Base-by-base conservation (phyloP, 768 basidiomycete genomes). In the Filobasidium floriforme region DNA sequence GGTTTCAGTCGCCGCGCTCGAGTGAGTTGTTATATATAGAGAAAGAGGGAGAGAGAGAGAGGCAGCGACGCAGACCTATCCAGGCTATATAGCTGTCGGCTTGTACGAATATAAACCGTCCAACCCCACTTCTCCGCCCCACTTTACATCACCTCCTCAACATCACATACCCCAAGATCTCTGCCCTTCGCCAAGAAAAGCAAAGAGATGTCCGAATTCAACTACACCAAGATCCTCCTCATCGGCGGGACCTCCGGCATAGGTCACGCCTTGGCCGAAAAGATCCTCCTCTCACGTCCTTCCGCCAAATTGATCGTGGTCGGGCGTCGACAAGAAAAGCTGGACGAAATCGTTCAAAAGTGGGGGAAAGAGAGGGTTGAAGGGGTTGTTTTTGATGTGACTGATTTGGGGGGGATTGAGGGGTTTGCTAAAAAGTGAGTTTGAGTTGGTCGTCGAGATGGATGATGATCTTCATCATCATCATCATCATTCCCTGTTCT, bases 171-270 rank as follows among this genome's bases (percentile, higher is more conserved):
- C n/a, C n/a, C n/a, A n/a, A n/a, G n/a, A n/a, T n/a, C n/a, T n/a
- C n/a, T n/a, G n/a, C n/a, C n/a, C n/a, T n/a, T n/a, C n/a, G n/a
- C n/a, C n/a, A n/a, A n/a, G n/a, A n/a, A n/a, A n/a, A n/a, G n/a
- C n/a, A n/a, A n/a, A n/a, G n/a, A n/a, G n/a, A 37, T 37, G 32
- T 37, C 32, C 3, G 32, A 37, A 37, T 64, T 64, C 63, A 18
- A 52, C 11, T 64, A 64, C 63, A 64, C 57, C 24, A 64, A 59
- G 44, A 43, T 69, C 41, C 64, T 69, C 26, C 59, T 69, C 22
- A 41, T 64, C 18, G 68, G 68, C 41, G 68, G 65, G 18, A 66
- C 68, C 41, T 49, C 60, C 11, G 68, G 68, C 29, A 66, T 69
- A 24, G 68, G 68, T 7, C 60, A 65, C 43, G 64, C 65, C n/a